Evolutionary conservation across 2,329 filamentous ascomycete species (phyloP), one percentile per base, ranked within the genome.

Genomic region (Botrytis deweyae): DNA sequence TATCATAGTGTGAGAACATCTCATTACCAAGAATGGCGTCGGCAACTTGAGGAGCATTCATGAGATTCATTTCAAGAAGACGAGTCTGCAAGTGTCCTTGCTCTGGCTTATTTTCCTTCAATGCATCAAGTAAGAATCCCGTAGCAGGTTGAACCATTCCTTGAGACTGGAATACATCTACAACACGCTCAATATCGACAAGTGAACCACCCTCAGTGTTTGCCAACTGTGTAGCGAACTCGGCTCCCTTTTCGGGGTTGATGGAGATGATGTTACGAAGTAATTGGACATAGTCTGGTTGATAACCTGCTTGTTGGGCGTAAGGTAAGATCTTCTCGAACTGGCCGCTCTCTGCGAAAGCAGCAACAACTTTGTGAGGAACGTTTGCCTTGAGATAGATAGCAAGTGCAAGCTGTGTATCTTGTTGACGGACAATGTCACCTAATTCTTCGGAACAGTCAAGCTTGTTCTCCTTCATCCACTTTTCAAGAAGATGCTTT

Each of bases 1-100:
- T 97, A 84, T 99, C 96, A 81, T 97, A 99, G 84, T 99, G 90
- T 0, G 94, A 94, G 84, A 99, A 98, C 92, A 99, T 98, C 80
- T 98, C 94, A 80, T 99, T 99, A 77, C 95, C 93, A 59, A 99
- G 89, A 78, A 99, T 99, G 49, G 96, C 96, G 83, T 99, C 97
- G 5, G 97, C 96, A 72, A 99, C 97, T 83, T 98, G 96, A 69
- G 96, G 96, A 1, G 96, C 97, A 78, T 97, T 97, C 84, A 97
- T 88, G 76, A 99, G 85, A 83, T 99, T 99, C 95, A 99, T 98
- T 87, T 99, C 97, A 73, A 99, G 86, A 4, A 99, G 88, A 75
- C 96, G 92, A 36, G 97, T 99, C 84, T 99, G 96, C 58, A 99
- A 87, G 78, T 95, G 91, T 58, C 91, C 95, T 81, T 99, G 95